phyloP scores from a whole-genome alignment of 345 rosid species.

The Hypericum perforatum region DNA sequence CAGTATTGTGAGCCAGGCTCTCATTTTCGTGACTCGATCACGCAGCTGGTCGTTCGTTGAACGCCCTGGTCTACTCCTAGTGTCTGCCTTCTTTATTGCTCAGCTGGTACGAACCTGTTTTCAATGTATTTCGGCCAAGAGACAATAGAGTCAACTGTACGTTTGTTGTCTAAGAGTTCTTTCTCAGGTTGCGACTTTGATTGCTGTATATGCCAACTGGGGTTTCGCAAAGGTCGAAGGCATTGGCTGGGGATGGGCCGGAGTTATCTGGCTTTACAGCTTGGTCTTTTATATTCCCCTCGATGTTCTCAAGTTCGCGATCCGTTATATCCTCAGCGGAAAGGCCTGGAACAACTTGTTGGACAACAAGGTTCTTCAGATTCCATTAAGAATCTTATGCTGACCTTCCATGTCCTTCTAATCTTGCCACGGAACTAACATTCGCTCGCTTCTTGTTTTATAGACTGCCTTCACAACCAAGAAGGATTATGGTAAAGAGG shows the following conservation, averaged over 20 bases:
- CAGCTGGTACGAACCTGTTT: not conserved
- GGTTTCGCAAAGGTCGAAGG: not conserved
- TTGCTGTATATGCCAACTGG: slow-evolving; percentile 2
- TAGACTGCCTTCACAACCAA: slow-evolving; percentile 4
- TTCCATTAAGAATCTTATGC: not conserved
- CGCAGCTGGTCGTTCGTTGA: slow-evolving; percentile 4
- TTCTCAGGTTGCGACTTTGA: not conserved
- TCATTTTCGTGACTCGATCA: not conserved
- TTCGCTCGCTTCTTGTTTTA: not conserved
- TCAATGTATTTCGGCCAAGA: not conserved
- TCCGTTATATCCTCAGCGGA: slow-evolving; percentile 3
- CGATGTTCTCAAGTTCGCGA: not conserved
- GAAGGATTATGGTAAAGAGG: slow-evolving; percentile 4
- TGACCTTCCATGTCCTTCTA: not conserved
- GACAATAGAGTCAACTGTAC: not conserved
- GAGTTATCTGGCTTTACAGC: slow-evolving; percentile 2
- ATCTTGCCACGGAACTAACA: not conserved
- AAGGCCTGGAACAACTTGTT: slow-evolving; percentile 3
- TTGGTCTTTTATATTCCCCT: not conserved
- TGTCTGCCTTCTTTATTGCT: not conserved
- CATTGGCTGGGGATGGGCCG: slow-evolving; percentile 6
- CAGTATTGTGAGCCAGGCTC: slow-evolving; percentile 3
- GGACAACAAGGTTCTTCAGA: not conserved
- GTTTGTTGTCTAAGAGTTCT: not conserved
- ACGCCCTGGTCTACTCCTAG: not conserved